Base-by-base conservation (phyloP, 1,284 basidiomycete genomes). In the Boletus sp. region DNA sequence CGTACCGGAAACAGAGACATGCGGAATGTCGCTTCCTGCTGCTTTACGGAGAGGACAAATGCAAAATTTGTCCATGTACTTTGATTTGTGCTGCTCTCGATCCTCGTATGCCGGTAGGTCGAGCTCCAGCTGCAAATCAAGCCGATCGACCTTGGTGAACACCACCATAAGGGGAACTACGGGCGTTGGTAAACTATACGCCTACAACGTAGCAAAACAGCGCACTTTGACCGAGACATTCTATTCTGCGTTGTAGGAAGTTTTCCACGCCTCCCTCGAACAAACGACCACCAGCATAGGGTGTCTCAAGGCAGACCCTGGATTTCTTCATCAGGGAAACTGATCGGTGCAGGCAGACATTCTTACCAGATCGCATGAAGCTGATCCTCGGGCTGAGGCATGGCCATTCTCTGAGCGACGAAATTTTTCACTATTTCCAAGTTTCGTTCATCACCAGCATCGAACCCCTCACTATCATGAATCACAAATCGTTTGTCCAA, bases 301-400 rank as follows among this genome's bases (percentile, higher is more conserved):
- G 56, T 34, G 38, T 43, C 14, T 45, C 52, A 2, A 57, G 26
- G 20, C 56, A 57, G 6, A 57, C 35, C 55, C 58, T 57, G 16
- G 5, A 23, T 22, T 8, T 14, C 13, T 12, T 12, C 4, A 1
- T 55, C 14, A 50, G 26, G 7, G 0, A 17, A 4, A 14, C 16
- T 2, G 5, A 44, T 25, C 4, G 4, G 26, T 19, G 3, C 4
- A 1, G 23, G 7, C 4, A n/a, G 13, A 12, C 5, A 0, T 16
- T 19, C 49, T 32, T 30, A 58, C 56, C 58, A 57, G 33, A 60
- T n/a, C 0, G 48, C 56, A 8, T 60, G 58, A 32, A 60, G 35
- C 10, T 33, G 44, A 41, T 60, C 48, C 25, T 55, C 36, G 10
- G 44, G 33, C 6, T 8, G 14, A 20, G 20, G 34, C 43, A 17